Evolutionary conservation across 2,329 filamentous ascomycete genomes (phyloP).

Genomic region (Botrytis medusae): DNA sequence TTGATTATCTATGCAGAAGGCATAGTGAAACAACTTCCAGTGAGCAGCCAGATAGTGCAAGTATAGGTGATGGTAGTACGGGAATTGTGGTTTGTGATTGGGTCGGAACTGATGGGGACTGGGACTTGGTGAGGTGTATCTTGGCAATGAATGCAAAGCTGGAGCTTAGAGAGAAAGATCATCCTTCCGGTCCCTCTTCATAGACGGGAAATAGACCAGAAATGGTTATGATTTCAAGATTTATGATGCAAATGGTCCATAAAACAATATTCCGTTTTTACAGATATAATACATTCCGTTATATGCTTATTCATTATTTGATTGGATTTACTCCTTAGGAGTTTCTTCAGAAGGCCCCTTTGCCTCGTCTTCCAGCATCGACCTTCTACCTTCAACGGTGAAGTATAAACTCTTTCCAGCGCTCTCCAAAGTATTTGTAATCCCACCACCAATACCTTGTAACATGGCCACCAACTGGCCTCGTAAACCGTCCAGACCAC

Average conservation of each 20-base stretch:
- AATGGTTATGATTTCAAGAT: conserved; percentile 26
- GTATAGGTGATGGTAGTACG: conserved; percentile 69
- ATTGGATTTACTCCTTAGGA: conserved; percentile 25
- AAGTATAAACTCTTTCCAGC: conserved; percentile 81
- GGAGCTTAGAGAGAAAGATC: conserved; percentile 44
- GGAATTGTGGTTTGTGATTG: conserved; percentile 92
- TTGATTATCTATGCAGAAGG: conserved; percentile 60
- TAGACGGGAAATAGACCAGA: neutral
- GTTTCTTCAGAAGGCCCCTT: conserved; percentile 30
- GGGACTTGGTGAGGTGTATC: conserved; percentile 84
- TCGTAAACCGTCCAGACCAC: conserved; percentile 76
- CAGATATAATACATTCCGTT: conserved; percentile 35
- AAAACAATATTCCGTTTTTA: conserved; percentile 25
- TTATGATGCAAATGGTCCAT: conserved; percentile 19
- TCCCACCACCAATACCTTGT: conserved; percentile 72
- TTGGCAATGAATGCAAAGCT: conserved; percentile 84
- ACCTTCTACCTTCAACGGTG: conserved; percentile 78
- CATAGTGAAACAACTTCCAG: conserved; percentile 46
- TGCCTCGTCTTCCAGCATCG: conserved; percentile 73
- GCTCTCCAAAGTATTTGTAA: conserved; percentile 78
- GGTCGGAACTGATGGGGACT: conserved; percentile 84
- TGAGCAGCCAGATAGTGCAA: conserved; percentile 32
- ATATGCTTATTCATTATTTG: conserved; percentile 23
- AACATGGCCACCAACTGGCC: conserved; percentile 79
- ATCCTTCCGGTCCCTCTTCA: conserved; percentile 1